Base-by-base conservation (phyloP, 257 asterid species). In the Fraxinus americana region DNA sequence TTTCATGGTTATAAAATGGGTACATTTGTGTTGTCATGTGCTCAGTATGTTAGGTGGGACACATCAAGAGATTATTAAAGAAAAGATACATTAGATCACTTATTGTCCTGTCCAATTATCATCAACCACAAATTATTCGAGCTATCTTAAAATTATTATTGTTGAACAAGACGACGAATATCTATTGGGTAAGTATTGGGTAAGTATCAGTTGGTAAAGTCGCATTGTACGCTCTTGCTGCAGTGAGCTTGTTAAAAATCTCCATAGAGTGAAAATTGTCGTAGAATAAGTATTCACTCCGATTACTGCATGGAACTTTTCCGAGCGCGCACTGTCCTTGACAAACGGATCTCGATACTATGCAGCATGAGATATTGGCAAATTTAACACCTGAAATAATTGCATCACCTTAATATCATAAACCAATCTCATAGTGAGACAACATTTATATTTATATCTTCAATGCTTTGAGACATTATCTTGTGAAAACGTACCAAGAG, bases 211-310 rank as follows among this genome's bases (percentile, higher is more conserved):
- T 10, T 0, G 86, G 83, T 4, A n/a, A 45, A 4, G 36, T 2
- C 2, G 85, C 82, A 35, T 35, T 50, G 71, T 82, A 87, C 1
- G 87, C 77, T 70, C 84, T 72, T 19, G 45, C 5, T 5, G 87
- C 88, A 14, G 1, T 14, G 23, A 25, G 78, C 3, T 2, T 17
- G 74, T 54, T 48, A 7, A 54, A 13, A 1, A 17, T 1, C 65
- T 85, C 85, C 0, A 83, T 34, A 1, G 85, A 86, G 81, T 90
- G 94, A 74, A 36, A 83, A 66, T 70, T 73, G 66, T 90, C 94
- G 77, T 80, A 90, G 70, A 82, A 88, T 1, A 7, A 2, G 12
- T 80, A 75, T n/a, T 76, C 29, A 17, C n/a, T 27, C 79, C 87
- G 79, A 13, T 82, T 74, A 59, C 10, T 27, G 57, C 94, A 90